Evolutionary conservation across 2,329 filamentous ascomycete genomes (phyloP).

Genomic region (Reticulascus tulasneorum): DNA sequence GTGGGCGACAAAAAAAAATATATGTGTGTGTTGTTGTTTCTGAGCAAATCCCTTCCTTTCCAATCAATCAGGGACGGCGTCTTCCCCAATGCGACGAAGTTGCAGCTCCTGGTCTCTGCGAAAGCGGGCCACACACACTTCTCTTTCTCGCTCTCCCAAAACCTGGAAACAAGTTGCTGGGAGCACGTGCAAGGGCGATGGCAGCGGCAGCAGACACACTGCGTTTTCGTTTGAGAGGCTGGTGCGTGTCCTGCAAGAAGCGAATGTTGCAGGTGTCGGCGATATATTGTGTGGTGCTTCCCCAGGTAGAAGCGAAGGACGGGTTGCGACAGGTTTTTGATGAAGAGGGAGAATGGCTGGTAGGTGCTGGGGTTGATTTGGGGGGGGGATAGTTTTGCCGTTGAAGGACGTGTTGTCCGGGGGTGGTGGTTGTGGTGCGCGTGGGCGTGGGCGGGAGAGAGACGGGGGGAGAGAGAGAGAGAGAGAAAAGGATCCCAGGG

Average conservation of each 20-base stretch:
- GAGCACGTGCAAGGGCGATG: conserved; percentile 8
- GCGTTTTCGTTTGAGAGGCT: no score
- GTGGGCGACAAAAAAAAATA: conserved; percentile 7
- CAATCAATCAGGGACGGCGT: conserved; percentile 5
- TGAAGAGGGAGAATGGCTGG: conserved; percentile 5
- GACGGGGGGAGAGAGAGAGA: neutral
- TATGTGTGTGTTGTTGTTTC: conserved; percentile 14
- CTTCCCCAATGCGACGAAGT: conserved; percentile 8
- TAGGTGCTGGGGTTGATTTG: conserved; percentile 1
- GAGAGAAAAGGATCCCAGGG: neutral
- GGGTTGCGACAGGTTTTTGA: conserved; percentile 6
- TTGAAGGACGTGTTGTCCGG: neutral
- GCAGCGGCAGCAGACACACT: conserved; percentile 5
- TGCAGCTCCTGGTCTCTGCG: conserved; percentile 4
- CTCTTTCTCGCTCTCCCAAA: no score
- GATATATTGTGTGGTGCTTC: no score
- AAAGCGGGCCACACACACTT: no score
- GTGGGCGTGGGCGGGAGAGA: neutral
- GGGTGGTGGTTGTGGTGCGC: neutral
- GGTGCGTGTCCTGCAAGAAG: no score
- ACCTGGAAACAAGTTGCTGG: no score
- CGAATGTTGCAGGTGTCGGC: no score
- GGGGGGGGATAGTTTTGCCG: neutral
- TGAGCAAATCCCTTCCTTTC: conserved; percentile 10
- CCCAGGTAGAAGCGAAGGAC: no score